phyloP scores from a whole-genome alignment of 192 early-diverging fungal species.

The Lunasporangiospora selenospora region DNA sequence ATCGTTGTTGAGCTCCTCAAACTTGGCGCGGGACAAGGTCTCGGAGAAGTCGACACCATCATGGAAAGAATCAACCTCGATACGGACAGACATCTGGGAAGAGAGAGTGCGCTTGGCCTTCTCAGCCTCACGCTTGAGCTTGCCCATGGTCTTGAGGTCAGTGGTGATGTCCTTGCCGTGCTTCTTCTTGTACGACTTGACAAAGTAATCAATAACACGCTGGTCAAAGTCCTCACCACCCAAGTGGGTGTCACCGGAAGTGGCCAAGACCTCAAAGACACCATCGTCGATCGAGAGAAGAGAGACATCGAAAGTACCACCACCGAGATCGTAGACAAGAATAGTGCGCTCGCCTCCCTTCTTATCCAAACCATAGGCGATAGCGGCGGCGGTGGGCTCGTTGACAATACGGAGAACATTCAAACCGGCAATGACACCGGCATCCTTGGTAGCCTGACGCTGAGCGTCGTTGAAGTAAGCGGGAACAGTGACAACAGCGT shows the following conservation, averaged over 20 bases:
- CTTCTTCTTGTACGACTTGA: slow-evolving; percentile 93
- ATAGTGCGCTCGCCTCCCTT: slow-evolving; percentile 89
- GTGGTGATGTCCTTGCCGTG: slow-evolving; percentile 79
- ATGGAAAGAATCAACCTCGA: slow-evolving; percentile 93
- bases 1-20: slow-evolving; percentile 94
- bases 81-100: slow-evolving; percentile 89
- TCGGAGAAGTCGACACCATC: slow-evolving; percentile 92
- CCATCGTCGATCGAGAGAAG: slow-evolving; percentile 94
- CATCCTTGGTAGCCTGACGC: slow-evolving; percentile 94
- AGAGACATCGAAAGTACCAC: slow-evolving; percentile 99
- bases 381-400: slow-evolving; percentile 90
- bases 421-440: slow-evolving; percentile 85
- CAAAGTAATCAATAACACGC: slow-evolving; percentile 93
- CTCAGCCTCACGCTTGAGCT: slow-evolving; percentile 94
- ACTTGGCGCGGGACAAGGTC: slow-evolving; percentile 95
- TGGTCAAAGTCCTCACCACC: slow-evolving; percentile 99
- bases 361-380: slow-evolving; percentile 98
- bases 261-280: slow-evolving; percentile 95
- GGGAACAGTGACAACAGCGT: slow-evolving; percentile 97
- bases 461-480: slow-evolving; percentile 98
- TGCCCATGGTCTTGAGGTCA: slow-evolving; percentile 92
- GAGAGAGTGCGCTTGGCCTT: slow-evolving; percentile 98
- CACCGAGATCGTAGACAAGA: slow-evolving; percentile 97
- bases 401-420: slow-evolving; percentile 90
- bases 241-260: slow-evolving; percentile 96